Conservation (phyloP, 805 yeast species). For the Schizosaccharomyces japonicus region DNA sequence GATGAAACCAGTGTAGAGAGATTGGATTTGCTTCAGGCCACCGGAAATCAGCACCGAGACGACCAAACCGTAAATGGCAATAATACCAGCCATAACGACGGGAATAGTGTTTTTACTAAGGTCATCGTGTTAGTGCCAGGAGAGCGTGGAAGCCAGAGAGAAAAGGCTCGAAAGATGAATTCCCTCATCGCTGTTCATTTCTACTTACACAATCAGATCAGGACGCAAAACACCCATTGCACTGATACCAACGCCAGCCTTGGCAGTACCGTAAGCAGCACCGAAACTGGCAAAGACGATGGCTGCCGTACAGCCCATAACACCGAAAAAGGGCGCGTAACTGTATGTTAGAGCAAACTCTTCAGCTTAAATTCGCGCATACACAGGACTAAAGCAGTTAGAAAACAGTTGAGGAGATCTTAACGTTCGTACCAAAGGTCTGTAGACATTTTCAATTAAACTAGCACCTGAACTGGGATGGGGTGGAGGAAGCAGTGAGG, state of each 20-base stretch:
- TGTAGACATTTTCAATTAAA: conserved; percentile 1
- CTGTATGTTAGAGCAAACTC: not conserved
- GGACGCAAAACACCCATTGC: conserved; percentile 97
- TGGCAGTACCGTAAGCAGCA: conserved; percentile 95
- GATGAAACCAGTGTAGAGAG: conserved; percentile 90
- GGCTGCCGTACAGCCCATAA: conserved; percentile 98
- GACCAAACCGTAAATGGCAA: conserved; percentile 89
- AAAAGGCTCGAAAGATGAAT: too few relatives aligned
- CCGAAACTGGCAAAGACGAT: conserved; percentile 97
- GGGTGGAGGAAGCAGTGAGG: too few relatives aligned
- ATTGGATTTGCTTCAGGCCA: conserved; percentile 53
- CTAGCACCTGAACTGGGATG: too few relatives aligned
- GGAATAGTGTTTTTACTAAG: conserved; percentile 35
- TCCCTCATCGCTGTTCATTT: not conserved
- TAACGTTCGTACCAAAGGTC: not conserved
- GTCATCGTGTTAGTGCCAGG: too few relatives aligned
- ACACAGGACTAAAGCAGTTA: conserved; percentile 2
- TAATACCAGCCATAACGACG: conserved; percentile 92
- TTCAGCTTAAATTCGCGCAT: not conserved
- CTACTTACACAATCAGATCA: conserved; percentile 67
- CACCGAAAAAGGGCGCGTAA: conserved; percentile 92
- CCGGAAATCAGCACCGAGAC: conserved; percentile 92
- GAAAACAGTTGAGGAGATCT: not conserved
- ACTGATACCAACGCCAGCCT: conserved; percentile 91
- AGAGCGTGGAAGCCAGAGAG: too few relatives aligned